phyloP scores from a whole-genome alignment of 306 rosid species.

The Alnus rubra region DNA sequence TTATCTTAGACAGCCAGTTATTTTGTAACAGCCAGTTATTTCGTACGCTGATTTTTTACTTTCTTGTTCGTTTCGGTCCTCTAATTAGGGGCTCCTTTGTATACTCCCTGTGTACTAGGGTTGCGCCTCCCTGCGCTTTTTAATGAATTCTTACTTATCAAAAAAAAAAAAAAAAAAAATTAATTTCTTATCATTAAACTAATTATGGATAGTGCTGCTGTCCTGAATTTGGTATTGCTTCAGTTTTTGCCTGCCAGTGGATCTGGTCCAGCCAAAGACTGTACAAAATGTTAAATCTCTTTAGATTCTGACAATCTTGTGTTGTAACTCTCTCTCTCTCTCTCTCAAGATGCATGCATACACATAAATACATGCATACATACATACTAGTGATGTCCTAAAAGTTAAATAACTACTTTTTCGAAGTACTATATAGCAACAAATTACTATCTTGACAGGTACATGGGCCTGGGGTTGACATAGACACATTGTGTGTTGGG shows the following conservation, averaged over 20 bases:
- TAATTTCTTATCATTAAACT: neutral
- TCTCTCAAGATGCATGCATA: neutral
- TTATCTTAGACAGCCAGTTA: neutral
- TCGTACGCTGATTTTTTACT: too few species aligned
- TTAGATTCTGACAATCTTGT: neutral
- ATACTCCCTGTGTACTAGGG: too few species aligned
- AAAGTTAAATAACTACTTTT: neutral
- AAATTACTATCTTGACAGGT: slow-evolving; percentile 54
- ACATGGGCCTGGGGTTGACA: slow-evolving; percentile 89
- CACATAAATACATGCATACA: neutral
- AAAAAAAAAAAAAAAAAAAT: too few species aligned
- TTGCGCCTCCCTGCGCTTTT: too few species aligned
- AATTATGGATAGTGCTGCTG: neutral
- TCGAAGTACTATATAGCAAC: slow-evolving; percentile 16
- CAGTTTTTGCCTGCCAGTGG: neutral
- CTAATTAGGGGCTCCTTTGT: too few species aligned
- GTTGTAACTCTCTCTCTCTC: neutral
- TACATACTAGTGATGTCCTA: neutral
- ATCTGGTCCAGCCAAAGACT: neutral
- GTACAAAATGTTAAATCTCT: neutral
- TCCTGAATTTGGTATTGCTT: neutral
- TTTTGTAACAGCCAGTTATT: neutral
- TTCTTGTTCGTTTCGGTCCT: too few species aligned
- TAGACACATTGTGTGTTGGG: slow-evolving; percentile 84
- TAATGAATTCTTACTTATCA: too few species aligned